A percentile compares a stretch with the other conserved stretches of the same genome.
Conservation (phyloP, 176 grass and related monocot species). For the Rhynchospora breviuscula region DNA sequence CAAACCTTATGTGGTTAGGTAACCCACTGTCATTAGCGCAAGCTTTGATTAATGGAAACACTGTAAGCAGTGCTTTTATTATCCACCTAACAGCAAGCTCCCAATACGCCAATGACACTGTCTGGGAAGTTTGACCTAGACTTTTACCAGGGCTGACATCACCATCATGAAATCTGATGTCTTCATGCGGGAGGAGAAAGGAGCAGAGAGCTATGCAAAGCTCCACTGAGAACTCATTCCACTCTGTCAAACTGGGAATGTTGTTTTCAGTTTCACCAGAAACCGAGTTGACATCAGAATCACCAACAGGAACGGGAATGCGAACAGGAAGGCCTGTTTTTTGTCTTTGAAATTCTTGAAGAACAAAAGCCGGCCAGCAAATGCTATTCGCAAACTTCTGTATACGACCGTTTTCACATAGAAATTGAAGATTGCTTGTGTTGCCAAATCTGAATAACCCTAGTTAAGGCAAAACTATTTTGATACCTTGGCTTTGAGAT, state of each 20-base stretch:
- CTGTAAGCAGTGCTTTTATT: conserved; percentile 87
- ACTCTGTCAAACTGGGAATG: conserved; percentile 55
- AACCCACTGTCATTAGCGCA: conserved; percentile 72
- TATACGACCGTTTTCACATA: conserved; percentile 75
- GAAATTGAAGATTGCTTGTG: conserved; percentile 61
- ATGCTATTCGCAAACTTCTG: conserved; percentile 88
- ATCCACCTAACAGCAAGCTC: conserved; percentile 91
- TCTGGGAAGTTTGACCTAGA: conserved; percentile 41
- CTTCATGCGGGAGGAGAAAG: conserved; percentile 65
- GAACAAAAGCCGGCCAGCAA: conserved; percentile 83
- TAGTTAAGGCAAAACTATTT: conserved; percentile 43
- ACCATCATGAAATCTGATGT: conserved; percentile 45
- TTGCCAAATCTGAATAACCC: conserved; percentile 65
- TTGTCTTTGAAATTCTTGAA: conserved; percentile 52
- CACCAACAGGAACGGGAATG: neutral
- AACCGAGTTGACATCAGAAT: conserved; percentile 25
- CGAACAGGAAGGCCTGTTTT: neutral
- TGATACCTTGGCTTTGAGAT: neutral
- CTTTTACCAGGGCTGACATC: conserved; percentile 30
- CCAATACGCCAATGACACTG: conserved; percentile 81
- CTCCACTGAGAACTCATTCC: conserved; percentile 66
- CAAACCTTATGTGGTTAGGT: conserved; percentile 75
- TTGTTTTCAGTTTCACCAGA: conserved; percentile 25
- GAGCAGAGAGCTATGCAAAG: conserved; percentile 73
- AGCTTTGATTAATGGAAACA: conserved; percentile 87